Evolutionary conservation across 805 yeast genomes (phyloP), one percentile per base, ranked within the genome.

Genomic region (Debaryomyces maramus): DNA sequence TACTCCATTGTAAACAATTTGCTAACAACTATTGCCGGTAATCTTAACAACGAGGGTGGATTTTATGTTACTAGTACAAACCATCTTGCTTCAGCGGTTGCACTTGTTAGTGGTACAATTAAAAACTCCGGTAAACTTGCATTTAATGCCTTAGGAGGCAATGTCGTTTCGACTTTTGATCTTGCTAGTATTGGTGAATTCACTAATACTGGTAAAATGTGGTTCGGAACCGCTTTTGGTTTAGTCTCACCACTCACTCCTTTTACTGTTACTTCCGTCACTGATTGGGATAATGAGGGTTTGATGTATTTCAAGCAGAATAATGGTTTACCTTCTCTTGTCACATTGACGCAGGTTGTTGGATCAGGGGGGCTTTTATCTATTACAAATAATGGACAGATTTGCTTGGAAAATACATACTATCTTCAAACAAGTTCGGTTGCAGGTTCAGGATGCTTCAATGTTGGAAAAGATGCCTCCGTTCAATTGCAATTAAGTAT

Each of bases 1-100:
- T 60, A 54, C 47, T 58, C 66, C 9, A 56, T 61, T 23, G 47
- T 60, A 29, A 47, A 56, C 35, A 55, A 54, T 37, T 46, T 54
- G 5, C 6, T 47, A n/a, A 43, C 52, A 8, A 40, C 45, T 11
- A 40, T 60, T 15, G 44, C 52, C 31, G 66, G 68, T 23, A 17
- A 32, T 15, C 44, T 62, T 15, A 35, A 45, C 36, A 48, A 39
- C 24, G 46, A 52, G 8, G 63, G 63, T 24, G 57, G 47, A 9
- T 53, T 59, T 32, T 62, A 51, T 28, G 46, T 59, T 17, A 40
- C 58, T 6, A 42, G 48, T 10, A 45, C 41, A 13, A 19, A 41
- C 6, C 31, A 45, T 2, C 21, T 52, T 29, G 53, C 55, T 8
- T 48, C 53, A 29, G 44, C 44, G 14, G 53, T 52, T 11, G 29